Evolutionary conservation across 768 basidiomycete genomes (phyloP).

Genomic region (Psilocybe cyanescens): DNA sequence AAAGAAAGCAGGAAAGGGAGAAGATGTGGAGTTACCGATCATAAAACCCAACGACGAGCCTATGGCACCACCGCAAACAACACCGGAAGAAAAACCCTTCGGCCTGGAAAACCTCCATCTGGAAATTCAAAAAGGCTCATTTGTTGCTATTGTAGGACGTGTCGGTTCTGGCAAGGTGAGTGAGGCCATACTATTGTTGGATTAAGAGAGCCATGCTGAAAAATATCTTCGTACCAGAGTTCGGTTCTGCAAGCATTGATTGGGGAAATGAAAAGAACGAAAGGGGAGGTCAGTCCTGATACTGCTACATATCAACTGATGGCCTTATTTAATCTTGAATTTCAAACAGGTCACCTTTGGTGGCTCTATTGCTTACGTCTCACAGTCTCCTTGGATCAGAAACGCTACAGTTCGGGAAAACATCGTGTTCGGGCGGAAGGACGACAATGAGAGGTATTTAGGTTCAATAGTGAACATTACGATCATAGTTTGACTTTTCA

Average conservation of each 20-base stretch:
- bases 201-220: background rate
- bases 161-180: constrained; percentile 74
- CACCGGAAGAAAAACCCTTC: constrained; percentile 51
- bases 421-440: constrained; percentile 70
- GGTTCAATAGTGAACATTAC: background rate
- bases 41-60: constrained; percentile 10
- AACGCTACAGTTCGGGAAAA: constrained; percentile 76
- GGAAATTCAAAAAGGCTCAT: constrained; percentile 53
- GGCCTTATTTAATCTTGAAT: background rate
- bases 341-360: constrained; percentile 48
- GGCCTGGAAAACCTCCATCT: constrained; percentile 50
- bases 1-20: background rate
- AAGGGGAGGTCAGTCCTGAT: constrained; percentile 49
- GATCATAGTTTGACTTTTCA: background rate
- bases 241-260: constrained; percentile 59
- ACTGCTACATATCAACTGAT: background rate
- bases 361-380: constrained; percentile 60
- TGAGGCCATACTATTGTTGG: background rate
- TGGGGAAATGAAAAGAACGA: constrained; percentile 68
- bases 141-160: constrained; percentile 75
- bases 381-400: constrained; percentile 67
- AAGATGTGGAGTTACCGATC: constrained; percentile 3
- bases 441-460: constrained; percentile 56
- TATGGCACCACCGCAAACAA: constrained; percentile 5
- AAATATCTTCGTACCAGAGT: constrained; percentile 38